These are phyloP conservation scores for Dipteronia dyeriana DNA, from an alignment of 345 rosid species.

Conservation along the genomic window DNA sequence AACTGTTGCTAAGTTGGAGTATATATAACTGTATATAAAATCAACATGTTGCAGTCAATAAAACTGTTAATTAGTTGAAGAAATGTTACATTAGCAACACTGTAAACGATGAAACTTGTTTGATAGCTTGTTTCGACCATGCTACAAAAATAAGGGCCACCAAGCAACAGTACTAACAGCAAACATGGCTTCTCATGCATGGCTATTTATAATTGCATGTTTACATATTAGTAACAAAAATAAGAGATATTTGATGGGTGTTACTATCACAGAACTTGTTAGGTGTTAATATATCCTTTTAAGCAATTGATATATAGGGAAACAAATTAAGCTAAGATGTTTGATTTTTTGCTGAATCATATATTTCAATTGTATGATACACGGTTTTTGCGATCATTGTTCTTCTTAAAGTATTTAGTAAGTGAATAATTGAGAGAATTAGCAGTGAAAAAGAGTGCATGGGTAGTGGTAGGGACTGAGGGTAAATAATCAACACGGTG, in stretches of 20 bases:
- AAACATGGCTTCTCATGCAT: not conserved
- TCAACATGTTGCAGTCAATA: no score
- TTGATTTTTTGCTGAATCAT: no score
- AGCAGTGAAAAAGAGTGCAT: no score
- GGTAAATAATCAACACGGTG: no score
- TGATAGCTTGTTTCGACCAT: not conserved
- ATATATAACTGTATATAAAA: no score
- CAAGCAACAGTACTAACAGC: not conserved
- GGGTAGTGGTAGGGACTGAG: no score
- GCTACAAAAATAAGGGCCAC: not conserved
- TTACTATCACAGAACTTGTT: no score
- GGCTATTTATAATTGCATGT: not conserved
- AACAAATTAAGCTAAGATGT: not conserved
- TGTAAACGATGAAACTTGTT: not conserved
- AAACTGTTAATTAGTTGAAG: not conserved
- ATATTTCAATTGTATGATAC: no score
- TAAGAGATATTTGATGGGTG: not conserved
- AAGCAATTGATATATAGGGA: no score
- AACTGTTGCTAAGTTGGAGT: not conserved
- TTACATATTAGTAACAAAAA: not conserved
- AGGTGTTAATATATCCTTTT: not conserved
- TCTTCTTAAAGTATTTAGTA: no score
- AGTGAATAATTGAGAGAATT: no score
- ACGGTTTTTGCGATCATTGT: no score
- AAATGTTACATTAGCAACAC: not conserved